These are phyloP conservation scores for Didymella keratinophila DNA, from an alignment of 2,329 filamentous ascomycete species.

Conservation along the genomic window DNA sequence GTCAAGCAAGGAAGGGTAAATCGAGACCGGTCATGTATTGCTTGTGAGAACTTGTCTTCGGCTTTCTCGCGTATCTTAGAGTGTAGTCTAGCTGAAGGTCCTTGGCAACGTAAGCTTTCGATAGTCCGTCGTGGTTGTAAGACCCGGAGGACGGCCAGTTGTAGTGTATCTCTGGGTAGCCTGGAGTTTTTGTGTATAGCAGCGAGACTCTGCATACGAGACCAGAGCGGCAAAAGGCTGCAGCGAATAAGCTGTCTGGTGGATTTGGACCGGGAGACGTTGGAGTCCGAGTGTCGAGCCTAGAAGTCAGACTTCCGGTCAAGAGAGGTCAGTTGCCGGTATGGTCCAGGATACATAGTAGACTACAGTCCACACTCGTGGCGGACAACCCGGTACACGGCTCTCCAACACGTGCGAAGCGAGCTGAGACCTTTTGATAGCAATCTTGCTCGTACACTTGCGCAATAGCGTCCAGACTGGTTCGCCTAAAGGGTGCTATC, in stretches of 20 bases:
- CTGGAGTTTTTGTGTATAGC: too few relatives aligned
- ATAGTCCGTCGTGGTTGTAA: background rate
- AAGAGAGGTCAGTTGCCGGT: background rate
- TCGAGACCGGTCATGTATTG: constrained; percentile 9
- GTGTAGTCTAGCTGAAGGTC: background rate
- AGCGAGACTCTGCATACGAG: background rate
- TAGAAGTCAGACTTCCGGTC: background rate
- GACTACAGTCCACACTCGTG: background rate
- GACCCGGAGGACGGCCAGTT: background rate
- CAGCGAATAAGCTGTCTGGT: background rate
- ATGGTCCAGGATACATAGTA: background rate
- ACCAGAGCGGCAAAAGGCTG: background rate
- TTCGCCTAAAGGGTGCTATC: background rate
- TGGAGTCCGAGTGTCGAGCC: background rate
- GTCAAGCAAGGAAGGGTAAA: background rate
- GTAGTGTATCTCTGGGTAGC: background rate
- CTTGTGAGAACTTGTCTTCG: constrained; percentile 1
- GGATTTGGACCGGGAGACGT: background rate
- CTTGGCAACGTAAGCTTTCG: background rate
- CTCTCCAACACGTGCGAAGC: constrained; percentile 1
- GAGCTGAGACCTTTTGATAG: background rate
- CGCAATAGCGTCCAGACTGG: background rate
- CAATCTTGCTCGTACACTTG: background rate
- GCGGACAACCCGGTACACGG: background rate
- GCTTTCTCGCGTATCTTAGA: background rate